Conservation (phyloP, 306 rosid genomes). For the Sphenostylis stenocarpa region DNA sequence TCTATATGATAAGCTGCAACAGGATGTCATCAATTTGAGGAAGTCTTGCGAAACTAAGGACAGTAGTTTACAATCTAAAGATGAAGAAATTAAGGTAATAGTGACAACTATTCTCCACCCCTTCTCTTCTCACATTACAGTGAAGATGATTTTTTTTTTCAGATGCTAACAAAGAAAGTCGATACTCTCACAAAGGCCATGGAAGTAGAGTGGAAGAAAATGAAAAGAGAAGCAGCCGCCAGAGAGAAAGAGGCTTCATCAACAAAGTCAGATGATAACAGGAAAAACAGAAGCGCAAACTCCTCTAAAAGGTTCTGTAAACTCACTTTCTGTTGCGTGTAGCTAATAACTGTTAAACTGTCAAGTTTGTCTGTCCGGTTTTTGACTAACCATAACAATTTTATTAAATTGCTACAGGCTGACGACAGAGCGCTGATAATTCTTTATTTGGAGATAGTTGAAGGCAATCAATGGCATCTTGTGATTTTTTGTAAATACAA, state of each 20-base stretch:
- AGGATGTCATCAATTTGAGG: slow-evolving; percentile 75
- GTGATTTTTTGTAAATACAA: slow-evolving; percentile 49
- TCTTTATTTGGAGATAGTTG: slow-evolving; percentile 31
- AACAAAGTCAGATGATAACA: slow-evolving; percentile 47
- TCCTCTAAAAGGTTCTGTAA: slow-evolving; percentile 55
- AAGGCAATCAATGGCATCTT: slow-evolving; percentile 16
- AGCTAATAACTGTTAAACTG: neutral
- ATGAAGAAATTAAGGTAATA: slow-evolving; percentile 82
- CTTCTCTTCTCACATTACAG: neutral
- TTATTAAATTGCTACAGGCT: slow-evolving; percentile 50
- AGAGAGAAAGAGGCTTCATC: slow-evolving; percentile 72
- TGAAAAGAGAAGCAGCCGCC: slow-evolving; percentile 72
- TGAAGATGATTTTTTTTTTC: slow-evolving; percentile 35
- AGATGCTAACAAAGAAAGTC: slow-evolving; percentile 79
- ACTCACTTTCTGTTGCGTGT: neutral
- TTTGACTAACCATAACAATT: neutral
- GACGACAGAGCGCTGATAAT: slow-evolving; percentile 37
- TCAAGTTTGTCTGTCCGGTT: slow-evolving; percentile 6
- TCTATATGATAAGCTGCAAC: slow-evolving; percentile 81
- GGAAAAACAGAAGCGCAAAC: slow-evolving; percentile 45
- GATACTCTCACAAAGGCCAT: slow-evolving; percentile 75
- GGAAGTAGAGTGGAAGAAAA: slow-evolving; percentile 74
- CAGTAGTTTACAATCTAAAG: slow-evolving; percentile 53
- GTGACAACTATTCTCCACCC: neutral
- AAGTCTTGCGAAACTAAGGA: slow-evolving; percentile 67